A percentile compares a stretch with the other conserved stretches of the same genome.
These are phyloP conservation scores for Colletotrichum sp. DNA, from an alignment of 2,329 filamentous ascomycete species.

Conservation along the genomic window DNA sequence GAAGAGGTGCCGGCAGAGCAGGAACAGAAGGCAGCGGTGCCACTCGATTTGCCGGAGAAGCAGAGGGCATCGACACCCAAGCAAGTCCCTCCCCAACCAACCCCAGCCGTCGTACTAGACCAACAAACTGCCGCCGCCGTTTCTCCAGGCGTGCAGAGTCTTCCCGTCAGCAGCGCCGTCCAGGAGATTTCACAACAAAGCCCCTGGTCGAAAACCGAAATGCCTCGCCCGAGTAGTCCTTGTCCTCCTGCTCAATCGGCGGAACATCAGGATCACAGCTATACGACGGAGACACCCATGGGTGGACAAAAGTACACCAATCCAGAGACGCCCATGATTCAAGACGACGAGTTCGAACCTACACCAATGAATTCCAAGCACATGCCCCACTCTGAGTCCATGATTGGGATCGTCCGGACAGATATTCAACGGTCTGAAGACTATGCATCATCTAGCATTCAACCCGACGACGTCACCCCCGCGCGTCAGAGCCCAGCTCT, in stretches of 20 bases:
- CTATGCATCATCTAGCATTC: neutral
- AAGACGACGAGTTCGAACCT: neutral
- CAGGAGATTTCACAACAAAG: neutral
- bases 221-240: neutral
- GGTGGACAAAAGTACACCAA: neutral
- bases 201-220: conserved; percentile 6
- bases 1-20: neutral
- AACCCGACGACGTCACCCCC: neutral
- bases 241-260: neutral
- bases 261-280: neutral
- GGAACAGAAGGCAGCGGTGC: neutral
- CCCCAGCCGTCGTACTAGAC: neutral
- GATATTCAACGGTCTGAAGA: neutral
- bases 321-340: neutral
- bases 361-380: neutral
- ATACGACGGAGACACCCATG: neutral
- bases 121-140: neutral
- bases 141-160: too few relatives aligned
- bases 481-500: neutral
- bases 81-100: neutral
- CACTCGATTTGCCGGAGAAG: neutral
- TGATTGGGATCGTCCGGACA: neutral
- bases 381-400: neutral
- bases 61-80: neutral
- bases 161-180: neutral